These are phyloP conservation scores for Chlamydomonas asymmetrica DNA, from an alignment of 139 green algal species.

Conservation along the genomic window DNA sequence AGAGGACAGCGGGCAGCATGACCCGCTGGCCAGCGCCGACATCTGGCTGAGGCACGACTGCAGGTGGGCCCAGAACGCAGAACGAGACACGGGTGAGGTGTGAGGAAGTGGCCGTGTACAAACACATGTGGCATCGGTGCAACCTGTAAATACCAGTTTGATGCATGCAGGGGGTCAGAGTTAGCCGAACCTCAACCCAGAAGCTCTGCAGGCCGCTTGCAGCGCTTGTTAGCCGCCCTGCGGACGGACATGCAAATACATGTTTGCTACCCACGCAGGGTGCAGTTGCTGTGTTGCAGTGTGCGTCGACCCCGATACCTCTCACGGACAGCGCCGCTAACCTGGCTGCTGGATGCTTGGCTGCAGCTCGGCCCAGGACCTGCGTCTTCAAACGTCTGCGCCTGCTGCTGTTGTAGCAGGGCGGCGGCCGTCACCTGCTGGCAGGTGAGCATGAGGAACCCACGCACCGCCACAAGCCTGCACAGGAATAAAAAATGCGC, in stretches of 20 bases:
- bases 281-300: no score
- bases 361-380: conserved; percentile 31
- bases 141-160: no score
- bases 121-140: no score
- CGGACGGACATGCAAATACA: no score
- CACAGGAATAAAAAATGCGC: not conserved
- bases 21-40: conserved; percentile 32
- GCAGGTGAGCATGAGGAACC: conserved; percentile 48
- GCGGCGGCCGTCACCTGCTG: conserved; percentile 35
- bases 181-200: not conserved
- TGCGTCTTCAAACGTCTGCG: conserved; percentile 1
- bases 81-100: not conserved
- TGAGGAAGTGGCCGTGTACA: no score
- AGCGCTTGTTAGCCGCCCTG: no score
- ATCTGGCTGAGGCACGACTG: conserved; percentile 50
- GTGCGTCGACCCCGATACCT: no score
- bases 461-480: conserved; percentile 46
- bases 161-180: not conserved
- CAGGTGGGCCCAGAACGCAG: no score
- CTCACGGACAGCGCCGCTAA: no score
- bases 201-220: not conserved
- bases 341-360: conserved; percentile 25
- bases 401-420: not conserved
- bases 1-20: conserved; percentile 35
- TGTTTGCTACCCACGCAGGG: no score